Evolutionary conservation across 176 grass and related monocot species (phyloP).

Genomic region (Puccinellia tenuiflora): DNA sequence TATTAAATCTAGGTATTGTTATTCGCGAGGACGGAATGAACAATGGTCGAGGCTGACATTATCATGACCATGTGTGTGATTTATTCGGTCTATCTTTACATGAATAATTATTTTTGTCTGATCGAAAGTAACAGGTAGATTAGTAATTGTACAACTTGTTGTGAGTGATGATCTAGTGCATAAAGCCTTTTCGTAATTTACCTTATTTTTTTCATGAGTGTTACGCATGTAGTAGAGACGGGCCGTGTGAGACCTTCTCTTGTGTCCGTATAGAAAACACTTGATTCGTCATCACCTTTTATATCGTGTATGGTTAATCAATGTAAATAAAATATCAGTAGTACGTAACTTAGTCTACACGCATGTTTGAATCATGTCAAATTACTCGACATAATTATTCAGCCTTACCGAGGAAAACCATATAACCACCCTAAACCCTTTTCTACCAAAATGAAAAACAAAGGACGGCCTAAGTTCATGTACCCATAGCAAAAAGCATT

Average conservation of each 20-base stretch:
- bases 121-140: neutral
- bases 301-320: neutral
- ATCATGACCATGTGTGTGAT: neutral
- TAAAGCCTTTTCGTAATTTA: neutral
- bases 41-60: neutral
- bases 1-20: neutral
- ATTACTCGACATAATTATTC: neutral
- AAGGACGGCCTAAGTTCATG: neutral
- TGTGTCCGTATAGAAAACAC: neutral
- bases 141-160: neutral
- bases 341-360: neutral
- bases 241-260: neutral
- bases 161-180: neutral
- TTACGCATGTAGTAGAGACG: neutral
- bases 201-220: neutral
- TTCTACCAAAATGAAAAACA: no score
- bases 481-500: constrained; percentile 11
- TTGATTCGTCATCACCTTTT: neutral
- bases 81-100: neutral
- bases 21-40: rapidly evolving
- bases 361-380: neutral
- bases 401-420: neutral
- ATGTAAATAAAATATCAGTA: rapidly evolving
- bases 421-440: neutral
- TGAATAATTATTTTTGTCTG: rapidly evolving